Evolutionary conservation across 192 early-diverging fungal species (phyloP), one percentile per base, ranked within the genome.

Genomic region (Podila clonocystis): DNA sequence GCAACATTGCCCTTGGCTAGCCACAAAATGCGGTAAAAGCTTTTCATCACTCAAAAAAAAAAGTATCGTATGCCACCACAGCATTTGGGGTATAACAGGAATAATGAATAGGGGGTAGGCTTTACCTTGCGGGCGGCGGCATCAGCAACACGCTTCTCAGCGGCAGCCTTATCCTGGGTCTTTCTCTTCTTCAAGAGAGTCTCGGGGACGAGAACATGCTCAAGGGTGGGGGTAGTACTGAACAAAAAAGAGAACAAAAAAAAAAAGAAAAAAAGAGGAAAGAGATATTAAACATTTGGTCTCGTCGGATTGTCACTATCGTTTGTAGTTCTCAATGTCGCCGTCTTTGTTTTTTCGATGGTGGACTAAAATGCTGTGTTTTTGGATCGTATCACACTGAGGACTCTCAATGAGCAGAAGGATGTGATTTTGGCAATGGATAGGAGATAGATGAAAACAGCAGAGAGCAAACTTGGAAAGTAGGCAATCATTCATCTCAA

Each of bases 141-240:
- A 73, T 86, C 83, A 59, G 79, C 85, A 65, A 86, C 86, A 29
- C 85, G 88, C 70, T 83, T 84, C 64, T 89, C 87, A 70, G 87
- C 90, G 70, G 89, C 88, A 34, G 88, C 82, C 91, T 95, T 94
- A 64, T 91, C 91, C 73, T 89, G 87, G 79, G 85, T 76, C 87
- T 93, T 92, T 77, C 92, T 90, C 90, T 94, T 94, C 93, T 94
- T 94, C 85, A 95, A 89, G 84, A 94, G 86, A 71, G 93, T 94
- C 86, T 95, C 94, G 86, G 94, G 94, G 73, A 92, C 91, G 79
- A 91, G 88, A 60, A 92, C 87, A 74, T 92, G 87, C 72, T 85
- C 84, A 85, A 85, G 86, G 82, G 84, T 84, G 70, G 87, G 82
- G 36, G 85, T 83, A 65, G 83, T 86, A 49, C 85, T 86, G 71